A percentile compares a stretch with the other conserved stretches of the same genome.
These are phyloP conservation scores for Mortierella sp. DNA, from an alignment of 371 early-diverging fungal genomes.

Conservation along the genomic window DNA sequence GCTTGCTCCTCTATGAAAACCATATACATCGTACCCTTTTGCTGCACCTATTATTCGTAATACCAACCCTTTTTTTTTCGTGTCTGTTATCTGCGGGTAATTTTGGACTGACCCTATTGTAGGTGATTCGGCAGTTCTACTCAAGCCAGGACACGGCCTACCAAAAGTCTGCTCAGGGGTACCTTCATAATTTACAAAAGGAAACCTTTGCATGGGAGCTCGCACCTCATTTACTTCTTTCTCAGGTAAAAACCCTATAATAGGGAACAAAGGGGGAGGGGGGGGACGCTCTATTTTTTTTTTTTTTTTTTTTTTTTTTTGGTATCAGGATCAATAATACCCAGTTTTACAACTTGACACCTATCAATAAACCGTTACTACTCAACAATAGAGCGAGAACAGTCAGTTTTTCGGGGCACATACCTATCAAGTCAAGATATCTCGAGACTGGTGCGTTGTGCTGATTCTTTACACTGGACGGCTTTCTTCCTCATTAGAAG, in stretches of 20 bases:
- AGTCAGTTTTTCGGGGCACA: conserved; percentile 89
- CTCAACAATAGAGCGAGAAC: conserved; percentile 61
- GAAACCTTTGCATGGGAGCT: conserved; percentile 80
- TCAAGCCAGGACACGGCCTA: conserved; percentile 54
- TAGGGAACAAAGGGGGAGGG: no score
- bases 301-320: conserved; percentile 1
- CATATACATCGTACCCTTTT: no score
- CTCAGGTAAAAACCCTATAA: conserved; percentile 59
- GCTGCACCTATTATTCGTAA: not conserved
- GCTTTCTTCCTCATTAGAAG: not conserved
- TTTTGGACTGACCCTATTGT: no score
- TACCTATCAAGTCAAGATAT: conserved; percentile 83
- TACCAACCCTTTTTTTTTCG: no score
- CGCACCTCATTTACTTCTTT: conserved; percentile 70
- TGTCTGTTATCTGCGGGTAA: not conserved
- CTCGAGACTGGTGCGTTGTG: conserved; percentile 74
- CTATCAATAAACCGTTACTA: not conserved
- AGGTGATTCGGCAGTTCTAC: conserved; percentile 63
- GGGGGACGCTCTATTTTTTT: no score
- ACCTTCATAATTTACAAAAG: conserved; percentile 75
- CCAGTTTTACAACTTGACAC: no score
- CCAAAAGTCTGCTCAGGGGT: conserved; percentile 71
- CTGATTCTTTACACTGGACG: not conserved
- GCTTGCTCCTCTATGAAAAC: no score
- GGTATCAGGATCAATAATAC: not conserved